A percentile compares a stretch with the other conserved stretches of the same genome.
Evolutionary conservation across 495 filamentous ascomycete species (phyloP).

Genomic region (Amniculicola lignicola): DNA sequence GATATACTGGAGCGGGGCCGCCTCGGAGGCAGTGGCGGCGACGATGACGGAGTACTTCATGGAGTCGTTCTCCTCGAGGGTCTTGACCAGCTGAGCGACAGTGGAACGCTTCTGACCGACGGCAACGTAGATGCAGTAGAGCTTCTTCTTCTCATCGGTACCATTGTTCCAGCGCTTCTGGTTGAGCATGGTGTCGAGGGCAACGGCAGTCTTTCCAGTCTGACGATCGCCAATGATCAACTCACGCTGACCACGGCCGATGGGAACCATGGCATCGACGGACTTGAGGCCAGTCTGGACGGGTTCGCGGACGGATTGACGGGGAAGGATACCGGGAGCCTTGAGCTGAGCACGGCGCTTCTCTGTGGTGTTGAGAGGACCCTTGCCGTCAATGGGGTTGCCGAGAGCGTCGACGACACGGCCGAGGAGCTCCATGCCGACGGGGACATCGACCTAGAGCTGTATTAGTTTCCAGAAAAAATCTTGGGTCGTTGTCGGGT

Average conservation of each 20-base stretch:
- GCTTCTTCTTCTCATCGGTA: slow-evolving; percentile 91
- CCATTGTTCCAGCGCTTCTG: slow-evolving; percentile 95
- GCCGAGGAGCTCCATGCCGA: slow-evolving; percentile 87
- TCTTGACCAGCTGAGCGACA: slow-evolving; percentile 98
- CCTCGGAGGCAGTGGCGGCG: slow-evolving; percentile 96
- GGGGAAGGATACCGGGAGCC: slow-evolving; percentile 96
- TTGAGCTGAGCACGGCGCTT: slow-evolving; percentile 97
- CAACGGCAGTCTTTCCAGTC: slow-evolving; percentile 99
- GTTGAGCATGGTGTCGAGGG: slow-evolving; percentile 97
- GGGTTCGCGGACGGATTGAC: slow-evolving; percentile 93
- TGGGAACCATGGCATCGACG: slow-evolving; percentile 99
- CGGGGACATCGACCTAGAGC: slow-evolving; percentile 88
- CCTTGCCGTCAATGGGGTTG: slow-evolving; percentile 99
- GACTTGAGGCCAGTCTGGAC: slow-evolving; percentile 99
- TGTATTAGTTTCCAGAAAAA: slow-evolving; percentile 26
- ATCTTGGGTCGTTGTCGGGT: not conserved
- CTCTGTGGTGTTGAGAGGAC: slow-evolving; percentile 84
- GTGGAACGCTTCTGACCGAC: slow-evolving; percentile 99
- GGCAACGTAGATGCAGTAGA: slow-evolving; percentile 99
- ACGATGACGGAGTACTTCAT: slow-evolving; percentile 98
- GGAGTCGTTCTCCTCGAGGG: slow-evolving; percentile 98
- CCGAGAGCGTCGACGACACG: slow-evolving; percentile 98
- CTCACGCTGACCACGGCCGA: slow-evolving; percentile 99
- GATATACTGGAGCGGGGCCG: slow-evolving; percentile 52
- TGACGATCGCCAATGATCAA: slow-evolving; percentile 99